Conservation (phyloP, 2,329 filamentous ascomycete genomes). For the Nemania sp. region DNA sequence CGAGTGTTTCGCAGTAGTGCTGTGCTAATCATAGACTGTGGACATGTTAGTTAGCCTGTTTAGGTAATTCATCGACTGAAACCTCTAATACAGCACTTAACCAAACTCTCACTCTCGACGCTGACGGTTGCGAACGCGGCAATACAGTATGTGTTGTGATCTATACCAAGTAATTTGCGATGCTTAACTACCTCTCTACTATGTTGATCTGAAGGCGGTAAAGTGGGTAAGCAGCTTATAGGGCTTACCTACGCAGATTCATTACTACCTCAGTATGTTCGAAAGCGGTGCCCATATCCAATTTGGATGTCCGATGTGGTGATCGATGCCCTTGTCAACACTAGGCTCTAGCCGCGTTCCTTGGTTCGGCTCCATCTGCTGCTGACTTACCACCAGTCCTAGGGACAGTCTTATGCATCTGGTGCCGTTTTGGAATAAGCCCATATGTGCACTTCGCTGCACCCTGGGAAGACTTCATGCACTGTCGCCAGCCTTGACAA, state of each 20-base stretch:
- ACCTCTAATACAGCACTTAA: background rate
- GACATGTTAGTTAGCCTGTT: background rate
- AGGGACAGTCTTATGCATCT: conserved; percentile 30
- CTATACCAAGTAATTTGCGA: background rate
- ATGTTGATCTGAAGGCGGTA: background rate
- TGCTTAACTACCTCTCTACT: background rate
- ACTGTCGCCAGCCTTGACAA: conserved; percentile 30
- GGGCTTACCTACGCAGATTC: background rate
- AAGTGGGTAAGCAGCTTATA: background rate
- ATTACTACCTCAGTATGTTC: too few relatives aligned
- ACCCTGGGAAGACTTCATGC: conserved; percentile 32
- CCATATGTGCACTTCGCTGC: conserved; percentile 24
- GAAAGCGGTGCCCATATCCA: background rate
- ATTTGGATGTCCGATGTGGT: background rate
- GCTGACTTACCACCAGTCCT: conserved; percentile 29
- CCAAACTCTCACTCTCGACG: background rate
- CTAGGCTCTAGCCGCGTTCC: conserved; percentile 28
- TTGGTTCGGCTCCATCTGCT: conserved; percentile 32
- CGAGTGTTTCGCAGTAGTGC: conserved; percentile 34
- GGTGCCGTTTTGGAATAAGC: conserved; percentile 31
- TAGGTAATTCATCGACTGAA: conserved; percentile 13
- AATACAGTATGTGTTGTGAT: background rate
- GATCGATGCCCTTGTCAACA: conserved; percentile 31
- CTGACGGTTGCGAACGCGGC: background rate
- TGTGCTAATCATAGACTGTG: conserved; percentile 29